A percentile compares a stretch with the other conserved stretches of the same genome.
phyloP scores from a whole-genome alignment of 306 rosid species.

The Canavalia ensiformis region DNA sequence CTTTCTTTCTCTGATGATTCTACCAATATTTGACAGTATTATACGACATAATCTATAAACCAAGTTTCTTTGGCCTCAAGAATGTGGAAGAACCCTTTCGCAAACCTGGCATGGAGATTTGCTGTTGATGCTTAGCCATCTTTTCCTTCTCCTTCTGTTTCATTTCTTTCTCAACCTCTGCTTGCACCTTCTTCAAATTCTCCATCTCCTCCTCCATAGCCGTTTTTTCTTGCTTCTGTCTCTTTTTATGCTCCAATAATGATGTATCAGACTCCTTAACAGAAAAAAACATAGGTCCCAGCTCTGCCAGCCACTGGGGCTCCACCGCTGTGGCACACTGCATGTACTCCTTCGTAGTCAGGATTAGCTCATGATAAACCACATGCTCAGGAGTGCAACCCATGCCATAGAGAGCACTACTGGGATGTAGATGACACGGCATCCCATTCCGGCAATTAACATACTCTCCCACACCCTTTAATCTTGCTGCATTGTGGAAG shows the following conservation, averaged over 20 bases:
- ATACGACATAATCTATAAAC: slow-evolving; percentile 60
- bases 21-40: slow-evolving; percentile 16
- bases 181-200: slow-evolving; percentile 81
- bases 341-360: slow-evolving; percentile 94
- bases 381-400: slow-evolving; percentile 95
- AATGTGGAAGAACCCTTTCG: slow-evolving; percentile 83
- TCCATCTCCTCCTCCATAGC: slow-evolving; percentile 99
- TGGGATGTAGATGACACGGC: slow-evolving; percentile 97
- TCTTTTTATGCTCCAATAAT: slow-evolving; percentile 87
- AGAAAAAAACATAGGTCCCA: slow-evolving; percentile 98
- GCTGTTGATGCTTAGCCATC: slow-evolving; percentile 79
- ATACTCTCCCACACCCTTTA: slow-evolving; percentile 97
- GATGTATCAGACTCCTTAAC: slow-evolving; percentile 98
- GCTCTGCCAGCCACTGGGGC: slow-evolving; percentile 96
- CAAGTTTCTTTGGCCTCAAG: slow-evolving; percentile 84
- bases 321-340: slow-evolving; percentile 98
- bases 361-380: slow-evolving; percentile 87
- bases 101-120: slow-evolving; percentile 79
- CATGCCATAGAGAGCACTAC: slow-evolving; percentile 98
- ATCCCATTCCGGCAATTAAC: slow-evolving; percentile 87
- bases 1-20: not conserved
- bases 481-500: slow-evolving; percentile 89
- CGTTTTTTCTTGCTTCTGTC: slow-evolving; percentile 87
- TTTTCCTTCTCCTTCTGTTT: slow-evolving; percentile 70
- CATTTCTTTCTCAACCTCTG: slow-evolving; percentile 66